Evolutionary conservation across 2,329 filamentous ascomycete genomes (phyloP), one percentile per base, ranked within the genome.

Genomic region (Pleomassaria siparia): DNA sequence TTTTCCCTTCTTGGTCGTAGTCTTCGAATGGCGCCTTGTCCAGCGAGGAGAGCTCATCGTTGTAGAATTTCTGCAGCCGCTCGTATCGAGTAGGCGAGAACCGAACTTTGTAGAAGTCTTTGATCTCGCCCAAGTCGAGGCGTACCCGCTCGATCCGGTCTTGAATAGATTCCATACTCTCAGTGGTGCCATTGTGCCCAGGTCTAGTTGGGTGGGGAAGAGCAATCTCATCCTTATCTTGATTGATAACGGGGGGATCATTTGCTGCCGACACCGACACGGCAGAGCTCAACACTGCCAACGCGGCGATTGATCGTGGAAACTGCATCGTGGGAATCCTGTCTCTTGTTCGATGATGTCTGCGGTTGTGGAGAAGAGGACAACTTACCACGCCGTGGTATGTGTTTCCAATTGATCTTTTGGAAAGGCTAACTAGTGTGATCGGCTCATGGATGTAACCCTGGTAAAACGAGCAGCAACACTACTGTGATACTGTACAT

Each of bases 31-130:
- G 53, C 6, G 60, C 54, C 2, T 57, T 47, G 4, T 61, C 55
- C 9, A 80, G 62, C 6, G 56, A 62, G 1, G 62, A 56, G 0
- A 80, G 67, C 49, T 81, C 74, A 0, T 71, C 54, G 0, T 58
- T 44, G 49, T 75, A 75, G 56, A 74, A 82, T 11, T 59, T 49
- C 1, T 66, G 50, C 0, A 82, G 55, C 1, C 72, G 71, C 4
- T 62, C 40, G 40, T 70, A 66, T 0, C 79, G 72, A 1, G 59
- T 62, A 0, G 66, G 55, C 0, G 80, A 80, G 30, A 76, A 71
- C 0, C 64, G 63, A 49, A 82, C 73, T 42, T 74, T 76, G 63
- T 80, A 80, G 55, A 79, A 81, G 1, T 60, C 62, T 8, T 72
- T 60, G 2, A 83, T 63, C n/a, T 80, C 74, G 7, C 64, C 50